Evolutionary conservation across 2,329 filamentous ascomycete genomes (phyloP).

Genomic region (Alternaria brassicae): DNA sequence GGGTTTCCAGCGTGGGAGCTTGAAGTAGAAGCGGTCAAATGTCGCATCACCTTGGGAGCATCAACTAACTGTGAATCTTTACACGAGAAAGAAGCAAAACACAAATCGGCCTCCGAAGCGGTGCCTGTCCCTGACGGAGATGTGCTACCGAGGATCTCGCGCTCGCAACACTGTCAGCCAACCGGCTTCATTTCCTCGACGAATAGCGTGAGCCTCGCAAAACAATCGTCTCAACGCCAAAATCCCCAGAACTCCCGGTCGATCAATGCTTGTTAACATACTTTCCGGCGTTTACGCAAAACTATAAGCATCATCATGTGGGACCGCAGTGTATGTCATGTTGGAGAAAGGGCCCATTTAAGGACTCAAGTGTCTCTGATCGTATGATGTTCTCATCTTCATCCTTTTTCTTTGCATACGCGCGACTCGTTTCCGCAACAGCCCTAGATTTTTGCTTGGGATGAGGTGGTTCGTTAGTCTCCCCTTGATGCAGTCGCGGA

Average conservation of each 20-base stretch:
- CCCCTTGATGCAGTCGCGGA: neutral
- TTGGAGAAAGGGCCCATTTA: conserved; percentile 3
- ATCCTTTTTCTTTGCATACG: neutral
- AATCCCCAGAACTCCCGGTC: neutral
- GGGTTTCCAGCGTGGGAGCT: neutral
- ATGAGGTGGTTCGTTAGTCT: neutral
- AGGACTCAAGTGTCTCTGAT: conserved; percentile 2
- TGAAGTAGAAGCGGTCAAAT: neutral
- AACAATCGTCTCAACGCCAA: conserved; percentile 5
- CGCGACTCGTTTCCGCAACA: neutral
- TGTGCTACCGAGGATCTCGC: neutral
- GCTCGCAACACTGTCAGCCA: neutral
- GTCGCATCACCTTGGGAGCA: neutral
- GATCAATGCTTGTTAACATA: neutral
- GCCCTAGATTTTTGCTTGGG: neutral
- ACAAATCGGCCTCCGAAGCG: neutral
- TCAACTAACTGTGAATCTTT: neutral
- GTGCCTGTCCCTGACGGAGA: conserved; percentile 1
- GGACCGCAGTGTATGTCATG: neutral
- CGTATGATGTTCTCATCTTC: neutral
- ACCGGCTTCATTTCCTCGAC: neutral
- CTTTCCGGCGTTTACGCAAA: neutral
- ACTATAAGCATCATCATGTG: neutral
- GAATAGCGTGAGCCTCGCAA: conserved; percentile 4
- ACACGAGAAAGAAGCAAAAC: neutral